Conservation (phyloP, 2,329 filamentous ascomycete species). For the Teratosphaeria viscida region DNA sequence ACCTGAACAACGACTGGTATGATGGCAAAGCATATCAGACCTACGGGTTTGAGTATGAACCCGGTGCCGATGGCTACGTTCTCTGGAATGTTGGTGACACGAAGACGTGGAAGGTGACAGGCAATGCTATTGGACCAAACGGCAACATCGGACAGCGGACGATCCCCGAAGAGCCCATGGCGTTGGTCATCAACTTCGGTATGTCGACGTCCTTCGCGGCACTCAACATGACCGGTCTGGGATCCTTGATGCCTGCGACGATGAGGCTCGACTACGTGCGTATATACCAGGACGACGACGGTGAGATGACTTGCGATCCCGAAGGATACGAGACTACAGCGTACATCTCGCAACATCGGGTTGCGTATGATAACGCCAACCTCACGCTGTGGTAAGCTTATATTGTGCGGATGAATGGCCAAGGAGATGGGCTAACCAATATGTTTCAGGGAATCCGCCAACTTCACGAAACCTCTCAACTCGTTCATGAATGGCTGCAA, state of each 20-base stretch:
- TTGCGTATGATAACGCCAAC: conserved; percentile 54
- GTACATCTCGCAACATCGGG: conserved; percentile 53
- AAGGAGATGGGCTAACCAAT: conserved; percentile 5
- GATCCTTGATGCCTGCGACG: conserved; percentile 47
- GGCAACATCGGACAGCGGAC: conserved; percentile 58
- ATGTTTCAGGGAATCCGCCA: conserved; percentile 34
- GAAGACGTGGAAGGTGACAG: conserved; percentile 54
- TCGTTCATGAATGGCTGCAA: conserved; percentile 48
- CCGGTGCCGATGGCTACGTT: conserved; percentile 49
- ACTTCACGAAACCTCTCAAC: conserved; percentile 52
- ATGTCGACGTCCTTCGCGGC: conserved; percentile 57
- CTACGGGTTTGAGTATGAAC: conserved; percentile 54
- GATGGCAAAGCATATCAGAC: conserved; percentile 52
- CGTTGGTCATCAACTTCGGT: conserved; percentile 58
- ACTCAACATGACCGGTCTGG: conserved; percentile 49
- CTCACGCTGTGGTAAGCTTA: conserved; percentile 50
- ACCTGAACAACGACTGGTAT: conserved; percentile 57
- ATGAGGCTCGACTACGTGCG: conserved; percentile 61
- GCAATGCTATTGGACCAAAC: conserved; percentile 51
- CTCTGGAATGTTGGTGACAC: conserved; percentile 59
- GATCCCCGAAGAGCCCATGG: conserved; percentile 58
- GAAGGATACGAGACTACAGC: conserved; percentile 54
- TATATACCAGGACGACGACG: conserved; percentile 55
- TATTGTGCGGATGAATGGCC: background rate
- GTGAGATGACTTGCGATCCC: conserved; percentile 54